A percentile compares a stretch with the other conserved stretches of the same genome.
phyloP scores from a whole-genome alignment of 2,329 filamentous ascomycete species.

The Colletotrichum kahawae region DNA sequence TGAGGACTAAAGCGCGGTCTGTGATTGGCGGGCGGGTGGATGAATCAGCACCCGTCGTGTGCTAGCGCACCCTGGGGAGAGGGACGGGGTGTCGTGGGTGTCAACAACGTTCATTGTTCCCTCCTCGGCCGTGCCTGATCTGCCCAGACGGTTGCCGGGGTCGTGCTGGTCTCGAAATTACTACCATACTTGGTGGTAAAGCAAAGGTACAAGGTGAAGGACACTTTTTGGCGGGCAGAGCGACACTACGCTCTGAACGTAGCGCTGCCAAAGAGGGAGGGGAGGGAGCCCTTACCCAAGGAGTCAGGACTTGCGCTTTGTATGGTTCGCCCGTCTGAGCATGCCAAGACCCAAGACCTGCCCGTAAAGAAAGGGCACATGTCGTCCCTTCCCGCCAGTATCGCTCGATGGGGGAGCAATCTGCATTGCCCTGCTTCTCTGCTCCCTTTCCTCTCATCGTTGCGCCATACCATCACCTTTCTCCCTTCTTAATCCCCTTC shows the following conservation, averaged over 20 bases:
- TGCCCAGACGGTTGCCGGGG: slow-evolving; percentile 6
- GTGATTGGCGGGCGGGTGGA: background rate
- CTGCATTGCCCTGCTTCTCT: background rate
- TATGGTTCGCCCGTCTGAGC: background rate
- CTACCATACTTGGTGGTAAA: background rate
- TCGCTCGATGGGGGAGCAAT: background rate
- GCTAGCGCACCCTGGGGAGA: background rate
- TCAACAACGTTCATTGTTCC: background rate
- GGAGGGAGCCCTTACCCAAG: background rate
- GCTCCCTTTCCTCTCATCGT: background rate
- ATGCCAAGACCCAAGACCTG: slow-evolving; percentile 1
- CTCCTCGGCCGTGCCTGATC: slow-evolving; percentile 13
- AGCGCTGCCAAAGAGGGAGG: background rate
- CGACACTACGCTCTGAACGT: background rate
- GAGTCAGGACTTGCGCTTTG: background rate
- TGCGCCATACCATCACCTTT: background rate
- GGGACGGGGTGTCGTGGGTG: too few relatives aligned
- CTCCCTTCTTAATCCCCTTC: background rate
- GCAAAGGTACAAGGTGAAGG: background rate
- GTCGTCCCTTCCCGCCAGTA: background rate
- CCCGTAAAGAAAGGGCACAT: background rate
- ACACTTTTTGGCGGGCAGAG: background rate
- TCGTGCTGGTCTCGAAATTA: slow-evolving; percentile 14
- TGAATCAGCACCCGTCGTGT: background rate
- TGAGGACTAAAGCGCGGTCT: background rate